These are phyloP conservation scores for Coemansia sp. DNA, from an alignment of 192 early-diverging fungal species.

Conservation along the genomic window DNA sequence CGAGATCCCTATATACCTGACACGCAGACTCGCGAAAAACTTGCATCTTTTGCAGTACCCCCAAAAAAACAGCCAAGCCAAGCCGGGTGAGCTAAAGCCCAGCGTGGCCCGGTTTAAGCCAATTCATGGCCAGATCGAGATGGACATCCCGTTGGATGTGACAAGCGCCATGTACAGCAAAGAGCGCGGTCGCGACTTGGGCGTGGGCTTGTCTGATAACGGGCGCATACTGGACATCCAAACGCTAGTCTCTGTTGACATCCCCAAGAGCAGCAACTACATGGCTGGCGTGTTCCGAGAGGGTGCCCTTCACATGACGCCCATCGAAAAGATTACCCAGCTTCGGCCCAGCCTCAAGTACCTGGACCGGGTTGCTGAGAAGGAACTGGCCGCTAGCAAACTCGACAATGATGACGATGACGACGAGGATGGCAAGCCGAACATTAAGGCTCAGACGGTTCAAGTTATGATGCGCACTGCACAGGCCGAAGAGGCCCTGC, in stretches of 20 bases:
- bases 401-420: conserved; percentile 70
- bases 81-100: conserved; percentile 51
- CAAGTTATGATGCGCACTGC: conserved; percentile 60
- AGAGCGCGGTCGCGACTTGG: conserved; percentile 74
- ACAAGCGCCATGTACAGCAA: conserved; percentile 68
- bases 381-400: conserved; percentile 61
- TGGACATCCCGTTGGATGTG: conserved; percentile 81
- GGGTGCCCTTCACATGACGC: conserved; percentile 86
- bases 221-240: conserved; percentile 75
- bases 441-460: conserved; percentile 26
- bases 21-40: conserved; percentile 62
- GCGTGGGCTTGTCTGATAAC: conserved; percentile 69
- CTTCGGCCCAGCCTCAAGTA: conserved; percentile 87
- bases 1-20: conserved; percentile 79
- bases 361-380: conserved; percentile 86
- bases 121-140: conserved; percentile 73
- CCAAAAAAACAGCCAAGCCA: conserved; percentile 49
- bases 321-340: conserved; percentile 70
- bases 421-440: conserved; percentile 54
- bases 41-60: conserved; percentile 87
- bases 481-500: conserved; percentile 60
- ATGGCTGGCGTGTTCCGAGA: conserved; percentile 75
- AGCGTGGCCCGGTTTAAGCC: conserved; percentile 77
- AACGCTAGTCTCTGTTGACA: conserved; percentile 69
- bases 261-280: conserved; percentile 80